Evolutionary conservation across 2,329 filamentous ascomycete species (phyloP), one percentile per base, ranked within the genome.

Genomic region (Cercospora citrullina): DNA sequence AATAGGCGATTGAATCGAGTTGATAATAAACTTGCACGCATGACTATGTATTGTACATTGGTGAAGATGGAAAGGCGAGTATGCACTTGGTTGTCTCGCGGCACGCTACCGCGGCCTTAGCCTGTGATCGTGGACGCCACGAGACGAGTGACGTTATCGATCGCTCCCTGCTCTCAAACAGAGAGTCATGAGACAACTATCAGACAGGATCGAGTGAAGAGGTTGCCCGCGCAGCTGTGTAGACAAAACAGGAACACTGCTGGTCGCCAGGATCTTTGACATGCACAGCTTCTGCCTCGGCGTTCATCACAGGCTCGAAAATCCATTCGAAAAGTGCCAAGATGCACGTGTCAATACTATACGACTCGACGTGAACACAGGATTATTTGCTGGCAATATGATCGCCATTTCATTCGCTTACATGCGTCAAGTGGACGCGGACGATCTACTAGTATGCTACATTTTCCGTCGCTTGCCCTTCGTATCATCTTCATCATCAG

Each of bases 401-500:
- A 26, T 58, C 53, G 30, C 26, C 26, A 33, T 23, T n/a, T 30
- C 26, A 26, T 26, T 58, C 7, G 26, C 53, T 58, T 28, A 9
- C 26, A 26, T 18, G 53, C 26, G 28, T 30, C 8, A 18, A 30
- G 16, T 31, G n/a, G 16, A 53, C 23, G 39, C n/a, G 9, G 48
- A 23, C 10, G 14, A 55, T 33, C 23, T 36, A 12, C 18, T 36
- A 14, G 5, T 64, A 57, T 57, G 30, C 67, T 68, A 73, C 64
- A 67, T 9, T 53, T 73, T 73, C 39, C 72, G 66, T 60, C 72
- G 71, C 70, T 74, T 74, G n/a, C 68, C 68, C 59, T 71, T 73
- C 9, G 70, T 72, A 26, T 76, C 75, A 8, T 74, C 75, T 18
- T 75, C 74, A n/a, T 74, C 75, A 7, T 71, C 72, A 21, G 75